These are phyloP conservation scores for Starmerella scarabaei DNA, from an alignment of 805 yeast genomes.

Conservation along the genomic window DNA sequence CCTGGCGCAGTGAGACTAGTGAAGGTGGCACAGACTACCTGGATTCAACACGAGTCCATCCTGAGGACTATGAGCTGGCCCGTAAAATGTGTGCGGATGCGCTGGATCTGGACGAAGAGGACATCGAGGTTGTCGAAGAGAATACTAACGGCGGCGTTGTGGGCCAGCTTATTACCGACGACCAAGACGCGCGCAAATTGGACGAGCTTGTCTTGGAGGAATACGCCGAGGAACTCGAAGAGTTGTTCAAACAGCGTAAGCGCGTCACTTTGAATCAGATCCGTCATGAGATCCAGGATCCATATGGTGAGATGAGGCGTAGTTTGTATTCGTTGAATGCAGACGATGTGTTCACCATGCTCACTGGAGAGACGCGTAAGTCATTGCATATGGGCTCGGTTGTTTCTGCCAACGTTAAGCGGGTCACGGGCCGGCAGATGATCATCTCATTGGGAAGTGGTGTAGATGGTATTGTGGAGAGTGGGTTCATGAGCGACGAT, in stretches of 20 bases:
- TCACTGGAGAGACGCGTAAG: constrained; percentile 74
- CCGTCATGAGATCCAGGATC: constrained; percentile 73
- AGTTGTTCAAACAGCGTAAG: constrained; percentile 45
- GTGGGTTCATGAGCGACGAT: constrained; percentile 28
- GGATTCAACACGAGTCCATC: constrained; percentile 94
- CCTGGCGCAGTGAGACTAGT: constrained; percentile 33
- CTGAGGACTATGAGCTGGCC: constrained; percentile 93
- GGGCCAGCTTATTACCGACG: constrained; percentile 54
- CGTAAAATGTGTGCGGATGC: constrained; percentile 98
- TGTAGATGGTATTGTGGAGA: constrained; percentile 41
- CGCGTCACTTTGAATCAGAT: constrained; percentile 72
- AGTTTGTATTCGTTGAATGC: constrained; percentile 52
- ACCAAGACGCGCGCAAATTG: constrained; percentile 51
- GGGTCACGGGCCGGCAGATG: constrained; percentile 41
- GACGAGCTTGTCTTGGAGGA: constrained; percentile 82
- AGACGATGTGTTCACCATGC: constrained; percentile 68
- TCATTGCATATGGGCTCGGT: constrained; percentile 56
- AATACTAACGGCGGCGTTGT: constrained; percentile 60
- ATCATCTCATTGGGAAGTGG: constrained; percentile 43
- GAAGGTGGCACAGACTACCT: constrained; percentile 55
- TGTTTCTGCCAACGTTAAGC: constrained; percentile 60
- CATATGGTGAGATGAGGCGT: constrained; percentile 75
- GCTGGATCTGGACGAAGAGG: constrained; percentile 89
- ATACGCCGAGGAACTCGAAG: constrained; percentile 79
- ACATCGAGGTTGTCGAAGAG: constrained; percentile 62